Evolutionary conservation across 1,284 basidiomycete species (phyloP).

Genomic region (Peniophora sp.): DNA sequence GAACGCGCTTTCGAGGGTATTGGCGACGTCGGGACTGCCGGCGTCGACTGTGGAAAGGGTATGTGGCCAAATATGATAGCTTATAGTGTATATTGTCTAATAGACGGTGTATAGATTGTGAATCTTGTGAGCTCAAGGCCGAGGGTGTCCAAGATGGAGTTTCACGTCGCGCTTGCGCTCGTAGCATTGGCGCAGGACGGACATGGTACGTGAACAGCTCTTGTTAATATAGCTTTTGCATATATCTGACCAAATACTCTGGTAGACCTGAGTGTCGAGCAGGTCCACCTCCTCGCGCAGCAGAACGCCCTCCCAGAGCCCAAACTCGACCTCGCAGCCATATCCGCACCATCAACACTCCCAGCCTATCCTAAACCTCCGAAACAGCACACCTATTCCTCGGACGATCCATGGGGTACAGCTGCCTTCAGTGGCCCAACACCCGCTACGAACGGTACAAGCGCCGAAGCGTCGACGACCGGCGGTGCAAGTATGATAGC

Average conservation of each 20-base stretch:
- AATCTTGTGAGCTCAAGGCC: constrained; percentile 72
- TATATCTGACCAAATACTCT: too few relatives aligned
- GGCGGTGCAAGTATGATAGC: constrained; percentile 49
- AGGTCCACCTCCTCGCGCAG: constrained; percentile 64
- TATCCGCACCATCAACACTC: constrained; percentile 43
- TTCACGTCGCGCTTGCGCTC: constrained; percentile 82
- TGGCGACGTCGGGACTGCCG: constrained; percentile 69
- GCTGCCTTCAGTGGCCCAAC: constrained; percentile 16
- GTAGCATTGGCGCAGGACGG: constrained; percentile 79
- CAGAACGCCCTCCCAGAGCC: constrained; percentile 67
- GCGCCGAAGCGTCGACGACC: constrained; percentile 9
- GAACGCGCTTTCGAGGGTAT: constrained; percentile 70
- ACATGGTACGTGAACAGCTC: too few relatives aligned
- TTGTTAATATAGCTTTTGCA: too few relatives aligned
- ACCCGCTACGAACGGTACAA: neutral
- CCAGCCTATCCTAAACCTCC: constrained; percentile 28
- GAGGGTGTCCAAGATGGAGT: constrained; percentile 76
- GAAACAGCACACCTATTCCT: constrained; percentile 38
- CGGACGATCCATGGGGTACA: constrained; percentile 69
- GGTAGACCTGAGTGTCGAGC: constrained; percentile 80
- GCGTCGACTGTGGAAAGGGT: constrained; percentile 80
- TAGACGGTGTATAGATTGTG: constrained; percentile 53
- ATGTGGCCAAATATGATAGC: constrained; percentile 13
- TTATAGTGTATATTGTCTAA: neutral
- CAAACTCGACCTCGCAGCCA: constrained; percentile 51